Evolutionary conservation across 257 asterid genomes (phyloP).

Genomic region (Nicotiana undulata): DNA sequence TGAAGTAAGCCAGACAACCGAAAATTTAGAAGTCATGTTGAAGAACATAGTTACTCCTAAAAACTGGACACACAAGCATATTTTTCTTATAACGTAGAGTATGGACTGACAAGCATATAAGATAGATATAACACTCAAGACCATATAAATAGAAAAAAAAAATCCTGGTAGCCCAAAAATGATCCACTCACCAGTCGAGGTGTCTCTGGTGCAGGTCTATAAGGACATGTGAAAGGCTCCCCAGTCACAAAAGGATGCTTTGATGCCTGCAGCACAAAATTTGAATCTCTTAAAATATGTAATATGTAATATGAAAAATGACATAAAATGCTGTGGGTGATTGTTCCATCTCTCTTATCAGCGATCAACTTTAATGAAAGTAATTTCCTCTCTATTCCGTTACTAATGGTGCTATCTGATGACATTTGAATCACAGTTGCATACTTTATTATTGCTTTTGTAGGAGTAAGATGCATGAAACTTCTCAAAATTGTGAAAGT

Average conservation of each 20-base stretch:
- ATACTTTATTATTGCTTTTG: neutral
- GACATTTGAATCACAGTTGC: neutral
- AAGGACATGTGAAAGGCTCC: slow-evolving; percentile 86
- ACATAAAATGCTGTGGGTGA: neutral
- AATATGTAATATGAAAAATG: slow-evolving; percentile 6
- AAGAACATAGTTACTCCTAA: neutral
- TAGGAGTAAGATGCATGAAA: neutral
- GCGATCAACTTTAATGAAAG: neutral
- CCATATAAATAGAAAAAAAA: neutral
- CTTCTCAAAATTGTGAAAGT: neutral
- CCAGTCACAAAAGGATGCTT: slow-evolving; percentile 99
- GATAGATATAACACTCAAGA: neutral
- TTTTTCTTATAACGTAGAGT: no score
- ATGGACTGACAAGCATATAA: neutral
- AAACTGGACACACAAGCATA: neutral
- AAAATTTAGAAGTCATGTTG: neutral
- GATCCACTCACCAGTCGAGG: slow-evolving; percentile 74
- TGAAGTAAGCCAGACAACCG: neutral
- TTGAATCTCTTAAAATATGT: slow-evolving; percentile 6
- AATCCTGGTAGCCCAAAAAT: slow-evolving; percentile 2
- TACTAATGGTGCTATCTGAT: neutral
- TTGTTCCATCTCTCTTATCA: neutral
- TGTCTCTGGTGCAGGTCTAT: slow-evolving; percentile 81
- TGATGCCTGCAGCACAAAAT: slow-evolving; percentile 56
- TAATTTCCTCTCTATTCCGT: neutral